Conservation (phyloP, 805 yeast species). For the Myxozyma nipponensis region DNA sequence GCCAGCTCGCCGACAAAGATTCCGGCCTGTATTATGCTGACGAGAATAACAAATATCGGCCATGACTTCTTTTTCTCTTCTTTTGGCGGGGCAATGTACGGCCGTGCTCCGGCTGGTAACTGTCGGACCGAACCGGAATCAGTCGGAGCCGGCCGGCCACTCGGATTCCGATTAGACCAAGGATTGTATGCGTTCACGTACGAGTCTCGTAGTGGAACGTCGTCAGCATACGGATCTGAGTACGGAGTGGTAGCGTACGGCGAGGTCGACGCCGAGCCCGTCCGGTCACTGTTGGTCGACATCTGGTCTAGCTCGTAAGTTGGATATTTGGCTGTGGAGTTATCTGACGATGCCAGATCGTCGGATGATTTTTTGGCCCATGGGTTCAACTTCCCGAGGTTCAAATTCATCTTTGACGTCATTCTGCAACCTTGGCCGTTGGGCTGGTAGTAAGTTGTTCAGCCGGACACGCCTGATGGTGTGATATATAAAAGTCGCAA, state of each 20-base stretch:
- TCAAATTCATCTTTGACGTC: neutral
- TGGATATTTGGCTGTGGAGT: neutral
- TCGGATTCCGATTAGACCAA: neutral
- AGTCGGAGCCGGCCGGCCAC: neutral
- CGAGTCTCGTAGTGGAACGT: conserved; percentile 14
- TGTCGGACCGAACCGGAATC: neutral
- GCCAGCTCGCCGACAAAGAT: conserved; percentile 63
- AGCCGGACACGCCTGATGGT: too few species aligned
- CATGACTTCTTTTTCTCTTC: conserved; percentile 15
- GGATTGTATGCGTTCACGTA: conserved; percentile 3
- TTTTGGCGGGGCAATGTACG: conserved; percentile 2
- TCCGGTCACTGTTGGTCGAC: conserved; percentile 1
- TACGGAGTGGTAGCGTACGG: conserved; percentile 8
- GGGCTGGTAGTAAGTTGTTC: too few species aligned
- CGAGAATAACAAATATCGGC: conserved; percentile 35
- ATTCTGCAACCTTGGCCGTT: too few species aligned
- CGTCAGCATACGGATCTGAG: conserved; percentile 22
- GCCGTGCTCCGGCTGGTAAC: neutral
- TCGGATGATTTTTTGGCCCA: neutral
- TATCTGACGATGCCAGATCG: neutral
- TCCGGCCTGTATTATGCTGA: conserved; percentile 40
- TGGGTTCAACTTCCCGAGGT: neutral
- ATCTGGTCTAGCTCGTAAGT: conserved; percentile 15
- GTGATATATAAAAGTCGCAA: too few species aligned
- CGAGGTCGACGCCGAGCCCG: conserved; percentile 3